Base-by-base conservation (phyloP, 2,329 filamentous ascomycete species). In the Claviceps citrina region DNA sequence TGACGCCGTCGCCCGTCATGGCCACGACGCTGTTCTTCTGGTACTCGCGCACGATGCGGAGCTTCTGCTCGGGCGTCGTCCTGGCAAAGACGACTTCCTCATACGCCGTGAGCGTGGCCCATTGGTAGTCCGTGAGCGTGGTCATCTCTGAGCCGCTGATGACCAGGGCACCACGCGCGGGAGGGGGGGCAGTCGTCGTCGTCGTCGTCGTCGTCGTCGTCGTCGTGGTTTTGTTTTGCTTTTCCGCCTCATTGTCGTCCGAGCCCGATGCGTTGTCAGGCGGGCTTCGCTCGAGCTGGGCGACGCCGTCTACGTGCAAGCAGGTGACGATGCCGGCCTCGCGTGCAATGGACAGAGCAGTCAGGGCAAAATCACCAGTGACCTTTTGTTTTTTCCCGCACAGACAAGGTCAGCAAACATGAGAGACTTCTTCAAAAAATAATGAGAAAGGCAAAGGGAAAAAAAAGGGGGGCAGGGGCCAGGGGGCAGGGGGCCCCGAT, bases 1-100 rank as follows among this genome's bases (percentile, higher is more conserved):
- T 93, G 48, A 89, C 84, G 15, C 85, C 84, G 49, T 93, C 84
- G 28, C 84, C 85, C 2, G 87, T 83, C 74, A 93, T 91, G 30
- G 78, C 84, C 1, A 93, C 75, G 2, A 82, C 78, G 57, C 47
- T 80, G 52, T 71, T 65, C 7, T 66, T 58, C 52, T 84, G 81
- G 44, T 85, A 78, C 54, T 83, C 80, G 24, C 73, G 72, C n/a
- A 87, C 81, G 44, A 86, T 86, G 26, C 79, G 75, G 6, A 86
- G 70, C 54, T 87, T 87, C 53, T 86, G 81, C 51, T 86, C 81
- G 0, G 81, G 81, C 0, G 81, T 85, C 0, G 81, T 86, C 10
- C 80, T 68, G 1, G 81, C 77, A 53, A 86, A 85, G 10, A 86
- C 60, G 28, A 86, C 78, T 51, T 85, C 81, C 20, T 75, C 66